Base-by-base conservation (phyloP, 768 basidiomycete genomes). In the Mycena filopes region DNA sequence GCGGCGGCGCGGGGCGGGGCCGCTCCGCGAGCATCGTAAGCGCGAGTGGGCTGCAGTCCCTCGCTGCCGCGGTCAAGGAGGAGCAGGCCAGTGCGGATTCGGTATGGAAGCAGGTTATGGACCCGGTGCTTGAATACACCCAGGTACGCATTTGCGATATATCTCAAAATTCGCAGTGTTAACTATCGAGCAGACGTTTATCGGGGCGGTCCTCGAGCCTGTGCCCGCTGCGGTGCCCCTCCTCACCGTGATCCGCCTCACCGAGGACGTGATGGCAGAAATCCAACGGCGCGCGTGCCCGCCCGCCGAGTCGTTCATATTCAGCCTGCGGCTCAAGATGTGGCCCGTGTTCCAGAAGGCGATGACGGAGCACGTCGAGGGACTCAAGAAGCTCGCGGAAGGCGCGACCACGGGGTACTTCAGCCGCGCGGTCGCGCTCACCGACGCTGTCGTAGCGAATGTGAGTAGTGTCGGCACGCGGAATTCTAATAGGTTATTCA, bases 261-360 rank as follows among this genome's bases (percentile, higher is more conserved):
- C 93, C 49, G 96, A 98, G 75, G 87, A 88, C 45, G 84, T 95
- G 42, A 85, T 92, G 47, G 71, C 83, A 8, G 91, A 94, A 70
- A 86, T 94, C 15, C 91, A 95, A 72, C 86, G 84, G 68, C 89
- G 95, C 50, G 86, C 84, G 12, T 95, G 93, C 70, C 80, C 89
- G 8, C 93, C 96, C 16, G 83, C 96, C 23, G 93, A 96, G 70
- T 84, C 86, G 10, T 95, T 91, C 75, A 83, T 96, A 54, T 92
- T 95, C 75, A 83, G 85, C 2, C 82, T 96, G 46, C 90, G 94
- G 23, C 78, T 99, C 58, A 85, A 89, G 69, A 87, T 99, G 83
- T 99, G 96, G 95, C 98, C 97, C 2, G 82, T 92, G 6, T 99
- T 97, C 77, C 92, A 96, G 73, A 96, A 93, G 72, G 86, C 85